Evolutionary conservation across 768 basidiomycete species (phyloP).

Genomic region (Holtermanniella nyarrowii): DNA sequence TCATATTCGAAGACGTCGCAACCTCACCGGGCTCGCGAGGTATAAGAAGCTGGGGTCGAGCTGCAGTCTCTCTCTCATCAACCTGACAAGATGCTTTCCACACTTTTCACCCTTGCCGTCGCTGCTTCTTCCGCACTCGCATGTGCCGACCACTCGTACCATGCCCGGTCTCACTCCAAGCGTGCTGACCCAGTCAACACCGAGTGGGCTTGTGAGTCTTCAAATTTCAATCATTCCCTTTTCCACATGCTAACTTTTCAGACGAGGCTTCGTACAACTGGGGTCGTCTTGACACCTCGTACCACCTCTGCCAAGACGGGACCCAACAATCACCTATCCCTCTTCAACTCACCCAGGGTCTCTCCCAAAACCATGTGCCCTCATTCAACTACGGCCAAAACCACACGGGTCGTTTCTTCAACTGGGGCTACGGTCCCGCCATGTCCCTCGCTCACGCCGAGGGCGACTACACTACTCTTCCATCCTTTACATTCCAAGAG

Average conservation of each 20-base stretch:
- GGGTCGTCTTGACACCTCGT: conserved; percentile 9
- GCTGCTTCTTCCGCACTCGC: conserved; percentile 8
- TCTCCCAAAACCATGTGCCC: conserved; percentile 9
- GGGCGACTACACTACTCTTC: conserved; percentile 13
- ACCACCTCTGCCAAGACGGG: conserved; percentile 14
- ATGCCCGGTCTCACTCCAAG: conserved; percentile 2
- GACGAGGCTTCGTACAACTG: conserved; percentile 23
- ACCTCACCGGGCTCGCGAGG: too few relatives aligned
- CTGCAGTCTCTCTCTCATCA: too few relatives aligned
- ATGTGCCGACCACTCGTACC: conserved; percentile 18
- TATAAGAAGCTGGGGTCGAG: too few relatives aligned
- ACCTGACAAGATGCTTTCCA: too few relatives aligned
- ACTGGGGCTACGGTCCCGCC: conserved; percentile 23
- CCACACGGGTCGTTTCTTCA: conserved; percentile 10
- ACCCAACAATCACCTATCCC: conserved; percentile 17
- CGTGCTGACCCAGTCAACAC: conserved; percentile 5
- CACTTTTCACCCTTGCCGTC: too few relatives aligned
- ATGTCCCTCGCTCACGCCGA: conserved; percentile 17
- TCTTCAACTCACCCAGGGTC: conserved; percentile 16
- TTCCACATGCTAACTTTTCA: conserved; percentile 6
- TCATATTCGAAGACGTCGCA: too few relatives aligned
- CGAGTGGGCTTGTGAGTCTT: too few relatives aligned
- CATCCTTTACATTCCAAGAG: conserved; percentile 14
- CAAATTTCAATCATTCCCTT: too few relatives aligned
- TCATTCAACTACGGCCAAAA: conserved; percentile 9